Base-by-base conservation (phyloP, 805 yeast species). In the Saccharomycopsis schoenii region DNA sequence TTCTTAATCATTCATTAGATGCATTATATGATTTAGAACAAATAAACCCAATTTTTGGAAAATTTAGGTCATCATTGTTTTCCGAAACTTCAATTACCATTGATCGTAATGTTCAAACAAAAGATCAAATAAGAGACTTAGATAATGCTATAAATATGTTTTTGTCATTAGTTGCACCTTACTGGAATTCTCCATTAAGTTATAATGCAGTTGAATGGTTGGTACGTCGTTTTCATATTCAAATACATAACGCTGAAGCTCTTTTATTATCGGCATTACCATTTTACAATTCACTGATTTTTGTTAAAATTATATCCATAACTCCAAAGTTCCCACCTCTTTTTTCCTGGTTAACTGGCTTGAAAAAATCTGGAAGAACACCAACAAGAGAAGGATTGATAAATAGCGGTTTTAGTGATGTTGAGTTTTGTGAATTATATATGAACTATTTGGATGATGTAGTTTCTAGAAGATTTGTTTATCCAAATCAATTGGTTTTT, bases 131-230 rank as follows among this genome's bases (percentile, higher is more conserved):
- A 62, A 82, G 77, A n/a, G 84, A 84, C 66, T 76, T 96, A 62
- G 85, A 91, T 68, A 80, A 78, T 61, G 92, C 94, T 37, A 81
- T 93, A 58, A 82, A 83, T 62, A 85, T 85, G 12, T 93, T 89
- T 69, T 74, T 94, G 63, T 79, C 85, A 62, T 76, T 93, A 66
- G 77, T 85, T 10, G 64, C 59, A 4, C 63, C 65, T 21, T 58
- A 61, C 37, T 83, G 93, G 80, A 80, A 83, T 65, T 74, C 91
- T 59, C 80, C 84, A 24, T 89, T 96, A 25, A 80, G 97, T 2
- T 68, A 89, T 57, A 85, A 85, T 67, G 93, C 97, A 4, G 77
- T 90, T 12, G 99, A 94, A 76, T 94, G 99, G 99, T 82, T 92
- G 25, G 86, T 94, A 19, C 86, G 99, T 75, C 81, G 98, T 67